Evolutionary conservation across 2,329 filamentous ascomycete genomes (phyloP).

Genomic region (Aspergillus uvarum): DNA sequence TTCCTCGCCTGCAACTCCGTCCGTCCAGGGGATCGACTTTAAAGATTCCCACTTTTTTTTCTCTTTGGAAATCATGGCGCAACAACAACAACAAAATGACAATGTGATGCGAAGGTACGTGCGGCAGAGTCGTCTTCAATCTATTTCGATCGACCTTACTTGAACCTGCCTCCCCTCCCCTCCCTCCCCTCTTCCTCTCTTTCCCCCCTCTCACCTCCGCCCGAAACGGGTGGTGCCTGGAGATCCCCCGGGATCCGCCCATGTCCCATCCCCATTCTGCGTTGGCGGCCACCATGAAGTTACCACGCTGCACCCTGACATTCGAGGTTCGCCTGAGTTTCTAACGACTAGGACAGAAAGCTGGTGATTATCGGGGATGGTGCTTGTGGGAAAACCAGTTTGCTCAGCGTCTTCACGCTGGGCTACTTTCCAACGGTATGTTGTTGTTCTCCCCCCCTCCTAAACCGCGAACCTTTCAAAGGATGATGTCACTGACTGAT

Average conservation of each 20-base stretch:
- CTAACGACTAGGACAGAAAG: slow-evolving; percentile 61
- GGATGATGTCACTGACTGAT: slow-evolving; percentile 21
- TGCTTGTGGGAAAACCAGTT: slow-evolving; percentile 96
- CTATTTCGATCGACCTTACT: background rate
- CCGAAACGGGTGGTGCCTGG: background rate
- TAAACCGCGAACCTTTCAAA: background rate
- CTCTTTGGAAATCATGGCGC: slow-evolving; percentile 34
- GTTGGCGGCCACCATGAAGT: background rate
- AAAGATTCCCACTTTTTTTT: slow-evolving; percentile 5
- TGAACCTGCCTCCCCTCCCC: background rate
- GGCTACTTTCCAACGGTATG: slow-evolving; percentile 96
- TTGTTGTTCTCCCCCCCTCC: slow-evolving; percentile 24
- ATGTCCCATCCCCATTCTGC: background rate
- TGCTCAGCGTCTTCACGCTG: slow-evolving; percentile 94
- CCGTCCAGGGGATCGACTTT: slow-evolving; percentile 4
- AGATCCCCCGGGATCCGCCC: background rate
- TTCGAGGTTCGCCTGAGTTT: background rate
- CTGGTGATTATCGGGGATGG: slow-evolving; percentile 96
- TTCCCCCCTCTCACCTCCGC: background rate
- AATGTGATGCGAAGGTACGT: slow-evolving; percentile 59
- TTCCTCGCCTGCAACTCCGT: slow-evolving; percentile 13
- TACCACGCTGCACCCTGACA: slow-evolving; percentile 19
- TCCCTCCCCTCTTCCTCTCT: background rate
- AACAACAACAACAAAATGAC: slow-evolving; percentile 41
- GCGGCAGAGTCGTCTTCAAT: slow-evolving; percentile 1